Conservation (phyloP, 1,139 yeast species). For the Suhomyces ambrosiae region DNA sequence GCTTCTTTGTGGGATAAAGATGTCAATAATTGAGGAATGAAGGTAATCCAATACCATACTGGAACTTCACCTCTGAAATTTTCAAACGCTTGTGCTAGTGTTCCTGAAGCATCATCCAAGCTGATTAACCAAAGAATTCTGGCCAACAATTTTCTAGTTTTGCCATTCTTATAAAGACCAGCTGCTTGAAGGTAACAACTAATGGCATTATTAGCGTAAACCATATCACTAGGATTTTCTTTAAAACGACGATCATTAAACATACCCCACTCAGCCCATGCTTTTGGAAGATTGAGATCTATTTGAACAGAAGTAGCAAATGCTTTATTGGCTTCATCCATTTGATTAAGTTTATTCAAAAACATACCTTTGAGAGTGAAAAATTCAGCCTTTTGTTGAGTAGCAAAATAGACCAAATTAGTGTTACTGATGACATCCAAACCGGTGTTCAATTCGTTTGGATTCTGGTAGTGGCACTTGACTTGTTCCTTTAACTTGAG, state of each 20-base stretch:
- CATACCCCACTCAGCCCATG: constrained; percentile 99
- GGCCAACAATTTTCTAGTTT: constrained; percentile 84
- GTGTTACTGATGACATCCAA: constrained; percentile 96
- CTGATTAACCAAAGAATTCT: constrained; percentile 93
- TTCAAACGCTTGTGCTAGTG: constrained; percentile 85
- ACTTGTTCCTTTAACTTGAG: constrained; percentile 95
- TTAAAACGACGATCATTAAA: constrained; percentile 88
- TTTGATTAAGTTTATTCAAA: constrained; percentile 82
- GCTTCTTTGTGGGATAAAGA: constrained; percentile 93
- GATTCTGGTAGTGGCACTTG: constrained; percentile 91
- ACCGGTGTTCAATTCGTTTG: constrained; percentile 87
- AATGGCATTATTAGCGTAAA: constrained; percentile 89
- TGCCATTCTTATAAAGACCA: constrained; percentile 89
- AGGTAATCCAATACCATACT: constrained; percentile 99
- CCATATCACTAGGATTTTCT: constrained; percentile 80
- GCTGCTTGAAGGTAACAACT: constrained; percentile 98
- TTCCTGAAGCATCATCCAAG: constrained; percentile 82
- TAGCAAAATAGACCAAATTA: constrained; percentile 90
- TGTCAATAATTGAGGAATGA: constrained; percentile 89
- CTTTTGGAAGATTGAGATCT: constrained; percentile 90
- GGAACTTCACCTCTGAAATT: constrained; percentile 95
- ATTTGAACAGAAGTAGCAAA: constrained; percentile 97
- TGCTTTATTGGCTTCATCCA: constrained; percentile 96
- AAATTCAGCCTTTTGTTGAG: constrained; percentile 97
- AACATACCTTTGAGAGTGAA: constrained; percentile 98